Base-by-base conservation (phyloP, 257 asterid species). In the Leonotis leonurus region DNA sequence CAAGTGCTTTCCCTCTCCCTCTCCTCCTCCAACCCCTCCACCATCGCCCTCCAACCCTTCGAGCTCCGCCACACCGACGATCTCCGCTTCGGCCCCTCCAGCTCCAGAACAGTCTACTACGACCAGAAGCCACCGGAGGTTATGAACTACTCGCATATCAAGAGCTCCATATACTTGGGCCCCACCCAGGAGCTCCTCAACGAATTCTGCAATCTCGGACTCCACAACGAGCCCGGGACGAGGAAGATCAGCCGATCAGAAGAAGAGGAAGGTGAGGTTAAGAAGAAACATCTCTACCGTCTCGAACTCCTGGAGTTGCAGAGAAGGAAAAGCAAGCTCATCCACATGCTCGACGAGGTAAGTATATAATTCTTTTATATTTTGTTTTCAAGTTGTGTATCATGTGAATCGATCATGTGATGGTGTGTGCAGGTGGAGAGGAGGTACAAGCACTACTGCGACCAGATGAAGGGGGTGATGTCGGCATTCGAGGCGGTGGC, bases 321-420 rank as follows among this genome's bases (percentile, higher is more conserved):
- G 71, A 76, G 81, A 65, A 77, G 95, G 46, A 88, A 85, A 78
- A 26, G 82, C 46, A 88, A 82, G 79, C 74, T 90, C 29, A 79
- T 90, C 32, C 98, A 83, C 32, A 86, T 90, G 94, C 82, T 90
- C 2, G 94, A 88, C 62, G 95, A 88, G 94, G 98, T 90, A 50
- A 13, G 1, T 39, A 5, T 8, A 33, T 1, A 18, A 8, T n/a
- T 27, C 33, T 2, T 27, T 2, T 27, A 2, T 27, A 27, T 27
- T 6, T 2, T 0, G 33, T 27, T 27, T n/a, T 30, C 7, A 30
- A 30, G 5, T 1, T 13, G 30, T n/a, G n/a, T n/a, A n/a, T n/a
- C n/a, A n/a, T n/a, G n/a, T n/a, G n/a, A n/a, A n/a, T n/a, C n/a
- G n/a, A n/a, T n/a, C n/a, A n/a, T n/a, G n/a, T n/a, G n/a, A n/a